These are phyloP conservation scores for Aspergillus puulaauensis DNA, from an alignment of 2,329 filamentous ascomycete species.

Conservation along the genomic window DNA sequence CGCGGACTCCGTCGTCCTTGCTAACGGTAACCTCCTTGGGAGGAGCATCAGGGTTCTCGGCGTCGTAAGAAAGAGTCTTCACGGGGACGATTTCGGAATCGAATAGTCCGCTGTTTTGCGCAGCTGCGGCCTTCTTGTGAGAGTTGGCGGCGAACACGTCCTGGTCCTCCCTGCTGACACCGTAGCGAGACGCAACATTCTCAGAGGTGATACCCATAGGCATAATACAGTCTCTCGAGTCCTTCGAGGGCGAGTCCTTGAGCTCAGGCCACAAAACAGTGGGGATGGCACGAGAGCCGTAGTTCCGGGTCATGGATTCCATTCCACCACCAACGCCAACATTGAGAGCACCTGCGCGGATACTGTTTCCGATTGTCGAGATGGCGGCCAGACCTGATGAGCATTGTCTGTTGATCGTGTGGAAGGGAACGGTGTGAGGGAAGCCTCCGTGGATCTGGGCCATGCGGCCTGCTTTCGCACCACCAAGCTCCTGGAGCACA, in stretches of 20 bases:
- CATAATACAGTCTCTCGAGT: slow-evolving; percentile 87
- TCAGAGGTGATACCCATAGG: slow-evolving; percentile 88
- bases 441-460: slow-evolving; percentile 82
- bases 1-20: slow-evolving; percentile 80
- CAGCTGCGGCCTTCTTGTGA: slow-evolving; percentile 70
- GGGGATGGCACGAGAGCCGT: slow-evolving; percentile 80
- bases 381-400: slow-evolving; percentile 76
- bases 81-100: slow-evolving; percentile 79
- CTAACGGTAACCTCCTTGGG: slow-evolving; percentile 65
- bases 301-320: slow-evolving; percentile 96
- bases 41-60: slow-evolving; percentile 60
- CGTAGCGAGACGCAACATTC: slow-evolving; percentile 79
- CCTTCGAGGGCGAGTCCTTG: slow-evolving; percentile 61
- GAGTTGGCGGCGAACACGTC: slow-evolving; percentile 77
- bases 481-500: slow-evolving; percentile 86
- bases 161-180: slow-evolving; percentile 71
- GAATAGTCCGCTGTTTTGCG: slow-evolving; percentile 69
- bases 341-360: slow-evolving; percentile 70
- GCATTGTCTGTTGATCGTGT: slow-evolving; percentile 88
- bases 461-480: slow-evolving; percentile 88
- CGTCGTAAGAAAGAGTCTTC: slow-evolving; percentile 65
- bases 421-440: slow-evolving; percentile 69
- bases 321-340: slow-evolving; percentile 82
- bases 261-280: slow-evolving; percentile 75
- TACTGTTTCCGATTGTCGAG: slow-evolving; percentile 70